These are phyloP conservation scores for Grifola frondosa DNA, from an alignment of 1,284 basidiomycete genomes.

Conservation along the genomic window DNA sequence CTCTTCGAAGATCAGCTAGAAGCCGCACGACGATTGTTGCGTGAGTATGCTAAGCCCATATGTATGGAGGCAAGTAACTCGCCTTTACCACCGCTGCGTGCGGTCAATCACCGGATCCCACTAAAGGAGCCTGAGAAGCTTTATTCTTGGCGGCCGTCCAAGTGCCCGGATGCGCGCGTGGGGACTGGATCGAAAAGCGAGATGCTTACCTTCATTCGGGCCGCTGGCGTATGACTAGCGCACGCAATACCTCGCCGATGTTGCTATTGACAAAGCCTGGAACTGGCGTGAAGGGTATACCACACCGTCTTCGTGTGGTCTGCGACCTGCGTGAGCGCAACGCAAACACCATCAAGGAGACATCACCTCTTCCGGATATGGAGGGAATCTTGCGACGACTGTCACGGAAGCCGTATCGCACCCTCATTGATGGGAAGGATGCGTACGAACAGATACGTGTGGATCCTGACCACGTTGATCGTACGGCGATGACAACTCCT, in stretches of 20 bases:
- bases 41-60: conserved; percentile 23
- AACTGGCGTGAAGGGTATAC: conserved; percentile 1
- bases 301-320: conserved; percentile 30
- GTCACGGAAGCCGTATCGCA: conserved; percentile 1
- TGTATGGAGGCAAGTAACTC: conserved; percentile 30
- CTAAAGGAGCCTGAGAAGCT: conserved; percentile 34
- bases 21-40: conserved; percentile 8
- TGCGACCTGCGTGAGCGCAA: conserved; percentile 33
- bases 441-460: conserved; percentile 18
- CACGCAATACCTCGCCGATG: conserved; percentile 1
- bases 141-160: conserved; percentile 31
- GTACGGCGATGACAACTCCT: conserved; percentile 17
- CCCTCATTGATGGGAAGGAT: conserved; percentile 14
- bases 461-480: conserved; percentile 11
- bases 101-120: conserved; percentile 39
- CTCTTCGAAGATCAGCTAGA: conserved; percentile 17
- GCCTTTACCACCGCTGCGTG: conserved; percentile 31
- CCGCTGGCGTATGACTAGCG: not conserved
- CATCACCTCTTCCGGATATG: conserved; percentile 30
- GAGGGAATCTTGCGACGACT: conserved; percentile 12
- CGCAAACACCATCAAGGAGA: conserved; percentile 36
- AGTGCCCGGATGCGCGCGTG: conserved; percentile 2
- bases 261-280: conserved; percentile 2
- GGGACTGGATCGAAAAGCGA: conserved; percentile 23
- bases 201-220: conserved; percentile 24